A percentile compares a stretch with the other conserved stretches of the same genome.
Conservation (phyloP, 2,329 filamentous ascomycete genomes). For the Intubia oerlemansii region DNA sequence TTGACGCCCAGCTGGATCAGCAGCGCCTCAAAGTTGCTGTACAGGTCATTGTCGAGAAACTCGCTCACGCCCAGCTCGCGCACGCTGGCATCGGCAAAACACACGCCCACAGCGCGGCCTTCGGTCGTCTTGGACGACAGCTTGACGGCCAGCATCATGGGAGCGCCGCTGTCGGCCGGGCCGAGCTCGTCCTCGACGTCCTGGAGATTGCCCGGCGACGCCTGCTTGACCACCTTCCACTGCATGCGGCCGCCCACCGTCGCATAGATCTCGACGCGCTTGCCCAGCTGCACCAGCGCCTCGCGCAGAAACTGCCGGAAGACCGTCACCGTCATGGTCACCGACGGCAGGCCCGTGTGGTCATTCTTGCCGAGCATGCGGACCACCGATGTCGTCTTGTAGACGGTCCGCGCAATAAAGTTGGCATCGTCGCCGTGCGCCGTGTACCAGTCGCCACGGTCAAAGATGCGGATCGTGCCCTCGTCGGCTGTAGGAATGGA, state of each 20-base stretch:
- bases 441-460: constrained; percentile 87
- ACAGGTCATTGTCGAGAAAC: constrained; percentile 96
- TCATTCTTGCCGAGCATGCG: constrained; percentile 72
- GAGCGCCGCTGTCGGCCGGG: constrained; percentile 69
- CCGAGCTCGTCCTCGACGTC: constrained; percentile 89
- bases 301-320: constrained; percentile 92
- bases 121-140: constrained; percentile 74
- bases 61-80: constrained; percentile 91
- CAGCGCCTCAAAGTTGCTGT: constrained; percentile 92
- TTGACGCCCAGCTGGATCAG: constrained; percentile 92
- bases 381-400: constrained; percentile 93
- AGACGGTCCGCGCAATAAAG: constrained; percentile 70
- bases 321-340: constrained; percentile 87
- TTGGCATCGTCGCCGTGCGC: constrained; percentile 73
- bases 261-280: constrained; percentile 78
- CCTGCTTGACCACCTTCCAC: constrained; percentile 82
- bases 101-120: constrained; percentile 73
- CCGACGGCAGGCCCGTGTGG: constrained; percentile 69
- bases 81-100: constrained; percentile 93
- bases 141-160: constrained; percentile 90
- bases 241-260: constrained; percentile 57
- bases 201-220: constrained; percentile 88
- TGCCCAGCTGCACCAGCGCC: constrained; percentile 76
- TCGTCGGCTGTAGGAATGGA: constrained; percentile 50
- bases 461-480: constrained; percentile 75